Conservation (phyloP, 495 filamentous ascomycete genomes). For the Aspergillus biplanus region DNA sequence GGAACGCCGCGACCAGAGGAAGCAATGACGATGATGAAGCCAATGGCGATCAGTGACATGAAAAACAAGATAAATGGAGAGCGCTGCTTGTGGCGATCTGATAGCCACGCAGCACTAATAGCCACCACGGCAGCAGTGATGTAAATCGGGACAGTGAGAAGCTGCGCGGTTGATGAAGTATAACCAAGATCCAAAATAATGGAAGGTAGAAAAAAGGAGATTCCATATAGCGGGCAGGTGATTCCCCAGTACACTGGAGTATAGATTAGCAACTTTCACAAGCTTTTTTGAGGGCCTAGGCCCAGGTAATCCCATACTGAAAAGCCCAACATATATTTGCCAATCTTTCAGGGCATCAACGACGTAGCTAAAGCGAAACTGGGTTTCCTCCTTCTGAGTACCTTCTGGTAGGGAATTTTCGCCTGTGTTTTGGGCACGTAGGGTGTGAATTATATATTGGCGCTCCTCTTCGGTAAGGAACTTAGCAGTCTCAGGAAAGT, state of each 20-base stretch:
- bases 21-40: conserved; percentile 62
- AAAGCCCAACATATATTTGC: conserved; percentile 71
- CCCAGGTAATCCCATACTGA: conserved; percentile 32
- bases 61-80: conserved; percentile 67
- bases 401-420: background rate
- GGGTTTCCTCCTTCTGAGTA: conserved; percentile 50
- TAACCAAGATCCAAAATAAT: conserved; percentile 72
- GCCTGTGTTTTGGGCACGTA: conserved; percentile 26
- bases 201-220: conserved; percentile 70
- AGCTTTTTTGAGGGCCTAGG: too few relatives aligned
- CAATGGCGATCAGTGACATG: conserved; percentile 60
- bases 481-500: conserved; percentile 65
- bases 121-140: conserved; percentile 40
- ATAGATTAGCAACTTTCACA: background rate
- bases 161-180: conserved; percentile 65
- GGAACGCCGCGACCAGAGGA: conserved; percentile 51
- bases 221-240: conserved; percentile 69
- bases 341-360: conserved; percentile 68
- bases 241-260: conserved; percentile 64
- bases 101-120: conserved; percentile 50
- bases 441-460: conserved; percentile 49
- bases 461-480: conserved; percentile 55
- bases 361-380: conserved; percentile 66
- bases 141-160: conserved; percentile 70
- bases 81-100: conserved; percentile 63